Evolutionary conservation across 805 yeast genomes (phyloP).

Genomic region (Saturnispora saitoi): DNA sequence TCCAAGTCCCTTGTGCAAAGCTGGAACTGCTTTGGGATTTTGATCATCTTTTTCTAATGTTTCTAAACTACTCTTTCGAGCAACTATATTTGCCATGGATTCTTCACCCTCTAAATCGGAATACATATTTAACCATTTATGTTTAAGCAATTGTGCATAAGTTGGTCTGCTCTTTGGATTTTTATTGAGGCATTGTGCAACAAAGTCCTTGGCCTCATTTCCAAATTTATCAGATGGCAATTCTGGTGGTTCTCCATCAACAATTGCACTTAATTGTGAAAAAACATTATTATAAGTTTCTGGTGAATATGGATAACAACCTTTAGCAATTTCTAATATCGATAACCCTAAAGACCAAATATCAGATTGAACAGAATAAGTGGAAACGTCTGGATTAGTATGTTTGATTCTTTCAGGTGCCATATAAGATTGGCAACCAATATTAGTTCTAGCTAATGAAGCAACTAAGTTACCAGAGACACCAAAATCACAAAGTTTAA

Average conservation of each 20-base stretch:
- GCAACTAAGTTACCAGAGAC: constrained; percentile 94
- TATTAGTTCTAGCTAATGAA: constrained; percentile 87
- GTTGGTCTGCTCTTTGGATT: constrained; percentile 75
- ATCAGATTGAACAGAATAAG: constrained; percentile 90
- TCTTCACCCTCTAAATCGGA: constrained; percentile 29
- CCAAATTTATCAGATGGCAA: constrained; percentile 58
- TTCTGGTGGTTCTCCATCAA: constrained; percentile 89
- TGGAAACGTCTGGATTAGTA: constrained; percentile 59
- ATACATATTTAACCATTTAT: constrained; percentile 71
- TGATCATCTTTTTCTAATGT: constrained; percentile 23
- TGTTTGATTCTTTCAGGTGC: constrained; percentile 93
- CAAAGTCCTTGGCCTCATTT: constrained; percentile 75
- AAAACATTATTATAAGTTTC: constrained; percentile 87
- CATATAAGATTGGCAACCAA: constrained; percentile 98
- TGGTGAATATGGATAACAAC: constrained; percentile 93
- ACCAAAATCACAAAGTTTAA: constrained; percentile 92
- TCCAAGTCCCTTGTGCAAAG: constrained; percentile 24
- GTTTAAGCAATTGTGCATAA: constrained; percentile 63
- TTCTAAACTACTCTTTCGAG: constrained; percentile 9
- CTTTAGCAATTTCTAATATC: constrained; percentile 80
- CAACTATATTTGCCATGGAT: constrained; percentile 27
- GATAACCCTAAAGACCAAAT: constrained; percentile 92
- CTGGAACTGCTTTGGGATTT: constrained; percentile 16
- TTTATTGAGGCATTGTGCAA: constrained; percentile 67
- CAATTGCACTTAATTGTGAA: constrained; percentile 90